Evolutionary conservation across 2,329 filamentous ascomycete species (phyloP).

Genomic region (Plenodomus tracheiphilus): DNA sequence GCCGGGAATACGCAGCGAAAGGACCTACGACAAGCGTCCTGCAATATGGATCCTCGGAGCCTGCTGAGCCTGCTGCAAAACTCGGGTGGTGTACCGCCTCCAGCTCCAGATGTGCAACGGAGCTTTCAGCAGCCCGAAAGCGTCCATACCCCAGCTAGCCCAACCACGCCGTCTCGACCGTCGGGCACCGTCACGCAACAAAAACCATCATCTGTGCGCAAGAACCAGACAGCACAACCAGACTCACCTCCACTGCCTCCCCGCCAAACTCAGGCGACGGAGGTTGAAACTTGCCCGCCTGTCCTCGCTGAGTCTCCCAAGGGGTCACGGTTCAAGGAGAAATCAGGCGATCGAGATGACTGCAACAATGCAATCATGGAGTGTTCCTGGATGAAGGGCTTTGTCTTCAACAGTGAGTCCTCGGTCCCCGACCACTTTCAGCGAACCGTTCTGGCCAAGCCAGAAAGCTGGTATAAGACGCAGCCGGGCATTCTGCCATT

Average conservation of each 20-base stretch:
- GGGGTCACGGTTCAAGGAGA: background rate
- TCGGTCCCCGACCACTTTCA: slow-evolving; percentile 53
- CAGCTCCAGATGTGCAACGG: background rate
- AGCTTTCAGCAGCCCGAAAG: slow-evolving; percentile 3
- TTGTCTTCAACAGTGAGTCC: slow-evolving; percentile 23
- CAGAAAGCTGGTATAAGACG: slow-evolving; percentile 42
- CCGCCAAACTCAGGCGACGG: background rate
- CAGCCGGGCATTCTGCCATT: slow-evolving; percentile 37
- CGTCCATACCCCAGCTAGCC: background rate
- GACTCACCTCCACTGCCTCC: background rate
- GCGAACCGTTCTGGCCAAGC: slow-evolving; percentile 50
- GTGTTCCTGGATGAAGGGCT: slow-evolving; percentile 29
- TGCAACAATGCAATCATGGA: background rate
- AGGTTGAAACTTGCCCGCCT: background rate
- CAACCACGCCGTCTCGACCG: background rate
- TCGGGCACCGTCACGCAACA: background rate
- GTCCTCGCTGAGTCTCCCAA: background rate
- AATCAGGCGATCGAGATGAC: background rate
- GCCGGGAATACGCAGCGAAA: slow-evolving; percentile 22
- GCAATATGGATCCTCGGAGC: background rate
- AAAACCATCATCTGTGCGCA: background rate
- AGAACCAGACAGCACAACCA: background rate
- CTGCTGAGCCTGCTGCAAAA: background rate
- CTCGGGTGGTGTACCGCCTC: background rate
- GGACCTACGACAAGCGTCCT: slow-evolving; percentile 11